Conservation (phyloP, 768 basidiomycete genomes). For the Termitomyces sp. region DNA sequence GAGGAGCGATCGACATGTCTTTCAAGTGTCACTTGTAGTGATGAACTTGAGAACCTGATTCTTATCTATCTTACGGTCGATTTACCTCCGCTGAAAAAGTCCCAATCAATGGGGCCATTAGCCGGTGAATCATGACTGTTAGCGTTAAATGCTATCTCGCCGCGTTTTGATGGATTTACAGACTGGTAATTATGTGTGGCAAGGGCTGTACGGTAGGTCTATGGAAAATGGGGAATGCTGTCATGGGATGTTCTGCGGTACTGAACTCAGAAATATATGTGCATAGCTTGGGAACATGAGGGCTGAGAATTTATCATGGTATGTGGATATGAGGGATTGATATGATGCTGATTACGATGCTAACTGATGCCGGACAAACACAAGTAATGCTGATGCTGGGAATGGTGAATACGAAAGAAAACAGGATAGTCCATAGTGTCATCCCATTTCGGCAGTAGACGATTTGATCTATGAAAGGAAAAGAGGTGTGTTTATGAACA, state of each 20-base stretch:
- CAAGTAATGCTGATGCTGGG: constrained; percentile 16
- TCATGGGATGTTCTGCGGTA: constrained; percentile 4
- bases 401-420: constrained; percentile 8
- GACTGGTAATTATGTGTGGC: background rate
- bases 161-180: constrained; percentile 2
- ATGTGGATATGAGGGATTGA: constrained; percentile 8
- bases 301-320: constrained; percentile 5
- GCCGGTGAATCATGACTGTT: background rate
- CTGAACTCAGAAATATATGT: constrained; percentile 6
- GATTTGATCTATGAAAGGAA: background rate
- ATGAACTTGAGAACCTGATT: background rate
- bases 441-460: background rate
- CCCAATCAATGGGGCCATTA: background rate
- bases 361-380: constrained; percentile 10
- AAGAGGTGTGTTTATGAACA: constrained; percentile 4
- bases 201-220: constrained; percentile 1
- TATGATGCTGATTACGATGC: constrained; percentile 14
- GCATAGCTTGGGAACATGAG: constrained; percentile 11
- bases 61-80: background rate
- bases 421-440: constrained; percentile 4
- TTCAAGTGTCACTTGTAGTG: constrained; percentile 5
- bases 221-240: constrained; percentile 3
- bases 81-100: constrained; percentile 6
- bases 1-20: constrained; percentile 4
- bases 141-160: background rate